phyloP scores from a whole-genome alignment of 2,329 filamentous ascomycete species.

The Cytospora chrysosperma region DNA sequence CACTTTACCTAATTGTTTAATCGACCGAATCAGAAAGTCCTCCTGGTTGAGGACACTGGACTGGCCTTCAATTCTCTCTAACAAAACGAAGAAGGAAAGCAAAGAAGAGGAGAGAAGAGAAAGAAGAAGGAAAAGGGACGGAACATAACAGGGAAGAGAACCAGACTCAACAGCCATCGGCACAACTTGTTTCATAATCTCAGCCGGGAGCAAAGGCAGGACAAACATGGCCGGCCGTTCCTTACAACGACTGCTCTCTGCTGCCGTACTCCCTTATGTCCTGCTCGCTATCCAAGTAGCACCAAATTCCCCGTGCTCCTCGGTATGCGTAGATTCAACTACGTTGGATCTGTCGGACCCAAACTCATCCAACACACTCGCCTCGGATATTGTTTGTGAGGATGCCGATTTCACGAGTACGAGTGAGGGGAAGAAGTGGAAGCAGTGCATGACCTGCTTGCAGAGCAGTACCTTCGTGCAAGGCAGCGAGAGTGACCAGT shows the following conservation, averaged over 20 bases:
- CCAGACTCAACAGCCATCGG: background rate
- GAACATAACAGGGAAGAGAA: background rate
- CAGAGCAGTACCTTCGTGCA: conserved; percentile 50
- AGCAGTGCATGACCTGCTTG: conserved; percentile 51
- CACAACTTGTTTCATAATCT: background rate
- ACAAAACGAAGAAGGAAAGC: background rate
- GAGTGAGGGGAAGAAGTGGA: conserved; percentile 44
- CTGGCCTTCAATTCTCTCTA: conserved; percentile 10
- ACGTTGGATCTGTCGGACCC: conserved; percentile 44
- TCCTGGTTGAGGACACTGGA: conserved; percentile 22
- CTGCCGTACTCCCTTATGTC: conserved; percentile 29
- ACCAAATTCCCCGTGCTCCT: conserved; percentile 54
- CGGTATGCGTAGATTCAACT: conserved; percentile 47
- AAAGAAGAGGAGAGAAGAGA: background rate
- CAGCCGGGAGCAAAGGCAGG: background rate
- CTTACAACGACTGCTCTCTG: conserved; percentile 23
- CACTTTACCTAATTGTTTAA: conserved; percentile 22
- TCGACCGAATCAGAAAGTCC: conserved; percentile 9
- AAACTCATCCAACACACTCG: conserved; percentile 44
- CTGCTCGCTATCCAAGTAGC: conserved; percentile 48
- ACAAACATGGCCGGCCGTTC: conserved; percentile 25
- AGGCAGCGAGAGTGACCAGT: conserved; percentile 50
- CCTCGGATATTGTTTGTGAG: conserved; percentile 47
- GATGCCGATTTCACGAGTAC: conserved; percentile 44
- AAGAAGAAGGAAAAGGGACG: background rate